Evolutionary conservation across 768 basidiomycete genomes (phyloP), one percentile per base, ranked within the genome.

Genomic region (Phaeotremella fagi): DNA sequence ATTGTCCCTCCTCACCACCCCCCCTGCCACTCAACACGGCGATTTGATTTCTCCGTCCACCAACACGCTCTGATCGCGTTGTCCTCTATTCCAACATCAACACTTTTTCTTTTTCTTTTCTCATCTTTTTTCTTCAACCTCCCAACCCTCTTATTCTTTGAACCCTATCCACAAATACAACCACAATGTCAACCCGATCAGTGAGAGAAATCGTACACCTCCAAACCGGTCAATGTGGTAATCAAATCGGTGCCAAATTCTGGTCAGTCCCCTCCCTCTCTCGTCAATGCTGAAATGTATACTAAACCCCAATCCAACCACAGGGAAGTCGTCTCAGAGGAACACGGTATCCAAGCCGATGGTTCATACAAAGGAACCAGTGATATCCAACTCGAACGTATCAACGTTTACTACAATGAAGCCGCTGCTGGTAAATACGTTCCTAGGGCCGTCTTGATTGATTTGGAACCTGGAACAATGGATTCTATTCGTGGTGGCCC

Each of bases 201-300:
- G 71, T 74, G 69, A 54, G 92, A 81, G 92, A 98, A 85, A 97
- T 98, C 79, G 92, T 98, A 76, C 94, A 98, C 80, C 85, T 98
- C 73, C 94, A 98, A 78, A 97, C 94, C 61, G 94, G 94, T 80
- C 94, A 85, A 89, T 98, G 94, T 76, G 94, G 94, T 82, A 98
- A 98, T 88, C 92, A 98, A 82, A 94, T 95, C 76, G 92, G 92
- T 67, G 68, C 72, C 64, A 76, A 76, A 61, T 77, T 77, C 75
- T 77, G 77, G 75, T 74, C 54, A 62, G 70, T 60, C 22, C 47
- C 22, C n/a, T 28, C 25, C 22, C 20, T 31, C 28, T 27, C 41
- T 20, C 14, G 24, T 33, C 31, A 37, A 31, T 29, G 38, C 47
- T 36, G 27, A 47, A 27, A 28, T 15, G 22, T 16, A 38, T 20